A percentile compares a stretch with the other conserved stretches of the same genome.
phyloP scores from a whole-genome alignment of 345 rosid species.

The Iberis pinnata region DNA sequence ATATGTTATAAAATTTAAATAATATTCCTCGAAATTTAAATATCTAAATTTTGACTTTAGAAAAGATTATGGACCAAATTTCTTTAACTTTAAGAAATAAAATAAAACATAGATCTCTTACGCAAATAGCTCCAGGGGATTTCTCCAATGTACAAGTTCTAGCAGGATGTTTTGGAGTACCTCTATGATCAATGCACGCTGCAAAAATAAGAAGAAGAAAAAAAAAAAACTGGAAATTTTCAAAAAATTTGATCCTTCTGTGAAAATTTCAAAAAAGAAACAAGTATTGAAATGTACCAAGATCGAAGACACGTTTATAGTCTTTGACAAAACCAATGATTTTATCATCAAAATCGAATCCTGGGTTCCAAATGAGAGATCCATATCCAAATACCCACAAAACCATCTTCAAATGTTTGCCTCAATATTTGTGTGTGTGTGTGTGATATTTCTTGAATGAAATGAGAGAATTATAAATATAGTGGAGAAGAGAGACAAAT shows the following conservation, averaged over 20 bases:
- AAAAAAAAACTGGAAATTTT: too few species aligned
- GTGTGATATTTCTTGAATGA: not conserved
- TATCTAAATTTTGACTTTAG: too few species aligned
- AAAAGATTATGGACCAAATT: too few species aligned
- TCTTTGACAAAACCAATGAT: constrained; percentile 66
- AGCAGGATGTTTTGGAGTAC: constrained; percentile 83
- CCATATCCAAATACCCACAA: constrained; percentile 98
- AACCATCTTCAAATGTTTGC: constrained; percentile 41
- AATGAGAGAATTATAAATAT: constrained; percentile 12
- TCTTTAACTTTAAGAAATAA: not conserved
- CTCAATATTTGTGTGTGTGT: not conserved
- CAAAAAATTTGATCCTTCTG: not conserved
- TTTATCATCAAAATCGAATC: constrained; percentile 80
- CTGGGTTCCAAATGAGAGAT: constrained; percentile 94
- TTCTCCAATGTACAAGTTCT: constrained; percentile 83
- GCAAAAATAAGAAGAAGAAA: not conserved
- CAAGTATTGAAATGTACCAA: constrained; percentile 37
- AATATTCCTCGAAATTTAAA: too few species aligned
- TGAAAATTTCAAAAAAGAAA: not conserved
- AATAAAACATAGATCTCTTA: constrained; percentile 15
- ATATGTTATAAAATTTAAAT: too few species aligned
- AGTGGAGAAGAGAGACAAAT: not conserved
- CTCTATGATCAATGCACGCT: constrained; percentile 98
- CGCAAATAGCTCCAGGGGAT: constrained; percentile 58
- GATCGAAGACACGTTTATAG: constrained; percentile 85